Conservation (phyloP, 139 green algal genomes). For the Coelastrella sp. region DNA sequence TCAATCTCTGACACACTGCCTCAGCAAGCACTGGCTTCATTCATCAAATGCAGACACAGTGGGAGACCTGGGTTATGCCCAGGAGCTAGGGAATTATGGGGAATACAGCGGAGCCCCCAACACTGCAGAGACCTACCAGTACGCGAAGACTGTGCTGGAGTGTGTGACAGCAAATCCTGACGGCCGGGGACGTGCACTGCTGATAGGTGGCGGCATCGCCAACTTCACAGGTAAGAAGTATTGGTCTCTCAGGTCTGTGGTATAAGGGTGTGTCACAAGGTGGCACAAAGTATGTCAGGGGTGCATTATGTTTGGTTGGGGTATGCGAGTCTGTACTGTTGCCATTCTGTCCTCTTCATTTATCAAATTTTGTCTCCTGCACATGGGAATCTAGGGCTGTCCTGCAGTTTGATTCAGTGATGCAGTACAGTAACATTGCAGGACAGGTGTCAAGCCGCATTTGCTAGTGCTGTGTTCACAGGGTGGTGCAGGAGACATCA, state of each 20-base stretch:
- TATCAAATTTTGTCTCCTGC: not conserved
- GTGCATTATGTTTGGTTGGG: too few species aligned
- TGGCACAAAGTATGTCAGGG: too few species aligned
- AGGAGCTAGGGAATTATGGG: slow-evolving; percentile 93
- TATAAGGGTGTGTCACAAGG: not conserved
- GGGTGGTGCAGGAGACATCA: not conserved
- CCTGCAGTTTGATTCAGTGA: too few species aligned
- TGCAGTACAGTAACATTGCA: too few species aligned
- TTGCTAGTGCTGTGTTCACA: not conserved
- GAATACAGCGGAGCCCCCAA: slow-evolving; percentile 93
- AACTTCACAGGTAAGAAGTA: slow-evolving; percentile 86
- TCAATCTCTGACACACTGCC: too few species aligned
- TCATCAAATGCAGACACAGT: slow-evolving; percentile 35
- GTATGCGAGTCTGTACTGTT: too few species aligned
- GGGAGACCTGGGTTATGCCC: slow-evolving; percentile 41
- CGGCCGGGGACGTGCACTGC: slow-evolving; percentile 77
- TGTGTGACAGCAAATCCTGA: slow-evolving; percentile 68
- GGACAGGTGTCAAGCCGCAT: too few species aligned
- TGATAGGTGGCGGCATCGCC: slow-evolving; percentile 94
- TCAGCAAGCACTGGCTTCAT: too few species aligned
- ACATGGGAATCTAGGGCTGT: too few species aligned
- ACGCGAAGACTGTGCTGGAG: slow-evolving; percentile 63
- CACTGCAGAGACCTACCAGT: slow-evolving; percentile 66
- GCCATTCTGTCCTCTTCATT: too few species aligned
- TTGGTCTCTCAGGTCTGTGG: not conserved